Base-by-base conservation (phyloP, 805 yeast genomes). In the Saturnispora saitoi region DNA sequence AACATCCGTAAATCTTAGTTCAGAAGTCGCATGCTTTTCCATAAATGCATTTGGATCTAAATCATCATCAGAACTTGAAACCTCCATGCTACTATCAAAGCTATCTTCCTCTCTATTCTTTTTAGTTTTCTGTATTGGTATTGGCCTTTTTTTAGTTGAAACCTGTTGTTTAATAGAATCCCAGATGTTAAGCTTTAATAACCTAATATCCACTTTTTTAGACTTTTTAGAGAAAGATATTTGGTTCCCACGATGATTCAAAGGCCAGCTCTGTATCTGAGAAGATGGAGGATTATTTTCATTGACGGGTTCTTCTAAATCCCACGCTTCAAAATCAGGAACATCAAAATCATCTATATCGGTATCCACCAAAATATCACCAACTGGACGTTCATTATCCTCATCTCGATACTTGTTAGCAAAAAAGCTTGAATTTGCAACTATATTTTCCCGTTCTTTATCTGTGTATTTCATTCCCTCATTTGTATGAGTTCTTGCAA, bases 361-460 rank as follows among this genome's bases (percentile, higher is more conserved):
- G 45, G 60, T 72, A 54, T 70, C 70, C 32, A 61, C 68, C 31
- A 61, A 64, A 30, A 22, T 32, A 24, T 61, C 68, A 8, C 64
- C 67, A 49, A 32, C 56, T 24, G 8, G 8, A 20, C 15, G 15
- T 45, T 28, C 51, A n/a, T 55, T 45, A 15, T 41, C 55, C 12
- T 37, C 56, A 31, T 65, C 69, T 34, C 67, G 63, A 44, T 70
- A 76, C 29, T 71, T 69, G 32, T 70, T 66, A 1, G 81, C 81
- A 64, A 76, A 77, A 58, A 59, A 77, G 41, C 67, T 68, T 53
- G 76, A 78, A 54, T 77, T 79, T 0, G 80, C 67, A 20, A 70
- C 70, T 28, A 70, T 69, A 10, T 62, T 61, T 11, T 56, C 61
- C 1, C 62, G 66, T 14, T 47, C 55, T 12, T 55, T 51, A 12